These are phyloP conservation scores for Cenococcum geophilum DNA, from an alignment of 495 filamentous ascomycete species.

Conservation along the genomic window DNA sequence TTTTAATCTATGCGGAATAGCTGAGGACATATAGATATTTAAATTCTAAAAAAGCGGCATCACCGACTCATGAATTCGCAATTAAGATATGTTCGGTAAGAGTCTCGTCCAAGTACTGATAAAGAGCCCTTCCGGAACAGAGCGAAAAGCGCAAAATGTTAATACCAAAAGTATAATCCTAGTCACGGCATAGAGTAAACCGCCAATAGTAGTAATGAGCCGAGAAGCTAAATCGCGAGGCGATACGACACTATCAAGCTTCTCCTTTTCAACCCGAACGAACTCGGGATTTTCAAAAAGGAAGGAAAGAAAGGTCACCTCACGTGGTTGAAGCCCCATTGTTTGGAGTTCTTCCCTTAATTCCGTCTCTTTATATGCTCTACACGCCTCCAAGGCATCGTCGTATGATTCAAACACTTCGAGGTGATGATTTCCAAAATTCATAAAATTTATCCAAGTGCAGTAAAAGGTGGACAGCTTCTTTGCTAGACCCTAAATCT, in stretches of 20 bases:
- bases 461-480: too few species aligned
- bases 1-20: too few species aligned
- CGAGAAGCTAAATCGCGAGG: not conserved
- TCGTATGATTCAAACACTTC: not conserved
- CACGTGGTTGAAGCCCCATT: not conserved
- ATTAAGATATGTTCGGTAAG: not conserved
- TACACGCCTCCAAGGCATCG: too few species aligned
- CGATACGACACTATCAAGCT: not conserved
- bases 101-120: constrained; percentile 3
- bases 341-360: not conserved
- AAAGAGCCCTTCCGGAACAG: not conserved
- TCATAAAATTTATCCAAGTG: too few species aligned
- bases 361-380: not conserved
- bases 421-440: too few species aligned
- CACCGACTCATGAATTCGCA: too few species aligned
- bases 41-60: too few species aligned
- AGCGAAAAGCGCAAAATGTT: not conserved
- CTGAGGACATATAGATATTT: too few species aligned
- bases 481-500: too few species aligned
- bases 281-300: not conserved
- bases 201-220: not conserved
- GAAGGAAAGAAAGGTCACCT: not conserved
- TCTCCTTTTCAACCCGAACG: not conserved
- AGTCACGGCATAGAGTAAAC: not conserved
- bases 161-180: constrained; percentile 1